A percentile compares a stretch with the other conserved stretches of the same genome.
phyloP scores from a whole-genome alignment of 768 basidiomycete genomes.

The Psilocybe cyanescens region DNA sequence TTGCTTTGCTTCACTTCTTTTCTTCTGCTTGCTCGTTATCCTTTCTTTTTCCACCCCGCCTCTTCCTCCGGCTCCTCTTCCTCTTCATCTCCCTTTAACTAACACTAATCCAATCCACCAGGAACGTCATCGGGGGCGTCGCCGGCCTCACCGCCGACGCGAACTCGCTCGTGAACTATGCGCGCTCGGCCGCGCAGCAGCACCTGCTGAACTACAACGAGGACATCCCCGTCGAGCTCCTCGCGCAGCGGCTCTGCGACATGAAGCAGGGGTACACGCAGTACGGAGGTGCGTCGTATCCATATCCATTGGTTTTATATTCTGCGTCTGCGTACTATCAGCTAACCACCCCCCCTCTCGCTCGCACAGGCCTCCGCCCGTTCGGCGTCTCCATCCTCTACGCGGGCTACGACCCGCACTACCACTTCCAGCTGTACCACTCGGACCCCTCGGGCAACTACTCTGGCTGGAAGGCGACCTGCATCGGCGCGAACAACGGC shows the following conservation, averaged over 20 bases:
- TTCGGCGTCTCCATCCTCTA: slow-evolving; percentile 98
- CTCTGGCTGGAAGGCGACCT: slow-evolving; percentile 98
- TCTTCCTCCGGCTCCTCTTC: not conserved
- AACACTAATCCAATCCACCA: slow-evolving; percentile 30
- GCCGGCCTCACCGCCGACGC: slow-evolving; percentile 97
- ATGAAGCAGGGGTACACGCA: slow-evolving; percentile 99
- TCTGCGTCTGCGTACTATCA: too few relatives aligned
- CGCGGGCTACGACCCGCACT: slow-evolving; percentile 95
- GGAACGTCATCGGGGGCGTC: slow-evolving; percentile 94
- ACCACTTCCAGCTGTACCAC: slow-evolving; percentile 96
- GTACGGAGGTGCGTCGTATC: slow-evolving; percentile 74
- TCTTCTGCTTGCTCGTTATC: not conserved
- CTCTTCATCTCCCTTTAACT: slow-evolving; percentile 1
- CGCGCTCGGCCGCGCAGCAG: slow-evolving; percentile 86
- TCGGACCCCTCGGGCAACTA: slow-evolving; percentile 99
- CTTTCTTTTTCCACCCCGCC: not conserved
- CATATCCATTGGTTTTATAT: not conserved
- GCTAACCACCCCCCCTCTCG: not conserved
- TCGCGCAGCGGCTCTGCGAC: slow-evolving; percentile 93
- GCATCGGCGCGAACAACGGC: slow-evolving; percentile 97
- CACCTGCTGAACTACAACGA: slow-evolving; percentile 93
- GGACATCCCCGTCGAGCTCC: slow-evolving; percentile 96
- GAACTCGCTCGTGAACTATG: slow-evolving; percentile 95
- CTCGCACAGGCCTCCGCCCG: slow-evolving; percentile 82
- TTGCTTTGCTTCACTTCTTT: not conserved